Conservation (phyloP, 495 filamentous ascomycete genomes). For the Hyaloscypha hepaticicola region DNA sequence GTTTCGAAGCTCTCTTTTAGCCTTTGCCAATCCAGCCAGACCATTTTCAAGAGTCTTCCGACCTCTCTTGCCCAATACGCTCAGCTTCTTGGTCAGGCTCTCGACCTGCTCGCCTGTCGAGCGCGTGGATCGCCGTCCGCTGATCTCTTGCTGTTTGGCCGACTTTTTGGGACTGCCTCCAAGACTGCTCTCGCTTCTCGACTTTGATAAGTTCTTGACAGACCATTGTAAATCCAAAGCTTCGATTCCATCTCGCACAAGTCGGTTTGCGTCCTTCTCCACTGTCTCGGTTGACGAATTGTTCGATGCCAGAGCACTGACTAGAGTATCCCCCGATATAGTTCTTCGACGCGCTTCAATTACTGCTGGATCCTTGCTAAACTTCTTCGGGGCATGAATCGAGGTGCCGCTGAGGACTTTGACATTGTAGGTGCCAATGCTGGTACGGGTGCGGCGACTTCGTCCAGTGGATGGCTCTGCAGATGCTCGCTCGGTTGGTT, state of each 20-base stretch:
- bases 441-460: conserved; percentile 45
- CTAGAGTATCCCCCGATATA: conserved; percentile 41
- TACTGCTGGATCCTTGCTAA: conserved; percentile 19
- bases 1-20: conserved; percentile 41
- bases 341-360: conserved; percentile 38
- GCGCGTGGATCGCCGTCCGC: conserved; percentile 38
- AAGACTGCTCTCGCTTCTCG: conserved; percentile 22
- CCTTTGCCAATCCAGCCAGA: conserved; percentile 20
- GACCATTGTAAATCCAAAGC: conserved; percentile 25
- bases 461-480: conserved; percentile 30
- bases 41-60: conserved; percentile 45
- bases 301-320: conserved; percentile 13
- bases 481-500: conserved; percentile 10
- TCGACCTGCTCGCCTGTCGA: conserved; percentile 46
- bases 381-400: conserved; percentile 38
- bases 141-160: conserved; percentile 13
- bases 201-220: conserved; percentile 23
- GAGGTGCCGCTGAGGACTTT: conserved; percentile 49
- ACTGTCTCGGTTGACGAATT: conserved; percentile 15
- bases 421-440: conserved; percentile 54
- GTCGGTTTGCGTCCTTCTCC: conserved; percentile 17
- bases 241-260: conserved; percentile 26
- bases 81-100: conserved; percentile 46
- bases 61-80: conserved; percentile 43
- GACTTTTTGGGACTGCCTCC: conserved; percentile 20